A percentile compares a stretch with the other conserved stretches of the same genome.
Evolutionary conservation across 371 early-diverging fungal species (phyloP).

Genomic region (Capillidium heterosporum): DNA sequence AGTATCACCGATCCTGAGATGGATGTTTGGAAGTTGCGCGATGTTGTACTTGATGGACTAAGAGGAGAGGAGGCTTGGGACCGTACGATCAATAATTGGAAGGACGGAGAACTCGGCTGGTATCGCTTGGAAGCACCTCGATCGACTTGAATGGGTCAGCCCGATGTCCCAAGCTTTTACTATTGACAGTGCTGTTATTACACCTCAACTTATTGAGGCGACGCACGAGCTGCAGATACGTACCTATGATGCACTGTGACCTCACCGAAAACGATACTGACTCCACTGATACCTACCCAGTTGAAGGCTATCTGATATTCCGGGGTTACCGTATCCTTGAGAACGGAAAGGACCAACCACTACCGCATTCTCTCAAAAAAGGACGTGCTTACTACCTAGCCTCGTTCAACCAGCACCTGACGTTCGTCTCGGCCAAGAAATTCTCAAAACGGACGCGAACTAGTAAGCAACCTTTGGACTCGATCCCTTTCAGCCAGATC

Average conservation of each 20-base stretch:
- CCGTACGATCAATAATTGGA: background rate
- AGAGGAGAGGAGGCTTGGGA: background rate
- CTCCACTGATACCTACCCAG: background rate
- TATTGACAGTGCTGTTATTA: background rate
- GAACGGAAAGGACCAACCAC: background rate
- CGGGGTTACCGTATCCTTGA: background rate
- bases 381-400: slow-evolving; percentile 2
- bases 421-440: background rate
- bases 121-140: background rate
- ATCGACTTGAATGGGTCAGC: slow-evolving; percentile 1
- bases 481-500: background rate
- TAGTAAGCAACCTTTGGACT: background rate
- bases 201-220: slow-evolving; percentile 2
- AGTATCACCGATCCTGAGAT: background rate
- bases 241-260: background rate
- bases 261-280: background rate
- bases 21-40: background rate
- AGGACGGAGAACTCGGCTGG: background rate
- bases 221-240: slow-evolving; percentile 4
- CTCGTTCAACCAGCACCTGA: background rate
- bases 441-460: background rate
- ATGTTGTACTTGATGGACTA: background rate
- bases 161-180: no score
- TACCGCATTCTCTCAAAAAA: no score
- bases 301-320: slow-evolving; percentile 5